Evolutionary conservation across 148 eudicot genomes (phyloP).

Genomic region (Nepenthes gracilis): DNA sequence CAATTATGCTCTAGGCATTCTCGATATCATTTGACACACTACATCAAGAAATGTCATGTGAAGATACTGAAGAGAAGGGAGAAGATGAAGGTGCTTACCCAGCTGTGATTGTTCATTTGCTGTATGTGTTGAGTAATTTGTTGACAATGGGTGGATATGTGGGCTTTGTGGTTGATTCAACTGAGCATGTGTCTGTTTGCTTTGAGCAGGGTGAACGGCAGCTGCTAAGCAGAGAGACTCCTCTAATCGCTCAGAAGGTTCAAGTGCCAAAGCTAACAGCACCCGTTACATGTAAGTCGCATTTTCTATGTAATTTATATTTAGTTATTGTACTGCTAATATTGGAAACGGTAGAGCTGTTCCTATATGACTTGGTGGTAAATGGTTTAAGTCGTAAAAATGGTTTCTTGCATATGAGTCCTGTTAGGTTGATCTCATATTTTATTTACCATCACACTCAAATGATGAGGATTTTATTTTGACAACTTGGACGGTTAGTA

Average conservation of each 20-base stretch:
- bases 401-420: no score
- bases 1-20: constrained; percentile 62
- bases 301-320: not conserved
- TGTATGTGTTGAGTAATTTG: not conserved
- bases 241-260: constrained; percentile 14
- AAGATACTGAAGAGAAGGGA: constrained; percentile 75
- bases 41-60: constrained; percentile 73
- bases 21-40: constrained; percentile 92
- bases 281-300: constrained; percentile 30
- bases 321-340: not conserved
- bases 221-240: constrained; percentile 17
- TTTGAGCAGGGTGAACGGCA: constrained; percentile 34
- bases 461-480: no score
- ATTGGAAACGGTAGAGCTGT: no score
- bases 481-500: no score
- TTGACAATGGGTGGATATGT: not conserved
- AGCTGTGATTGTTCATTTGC: not conserved
- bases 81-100: constrained; percentile 33
- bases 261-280: constrained; percentile 13
- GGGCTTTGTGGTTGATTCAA: not conserved
- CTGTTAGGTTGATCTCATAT: no score
- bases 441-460: no score
- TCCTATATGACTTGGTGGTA: no score
- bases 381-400: no score
- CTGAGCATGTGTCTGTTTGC: not conserved